phyloP scores from a whole-genome alignment of 2,329 filamentous ascomycete species.

The Arachnomyces sp. region DNA sequence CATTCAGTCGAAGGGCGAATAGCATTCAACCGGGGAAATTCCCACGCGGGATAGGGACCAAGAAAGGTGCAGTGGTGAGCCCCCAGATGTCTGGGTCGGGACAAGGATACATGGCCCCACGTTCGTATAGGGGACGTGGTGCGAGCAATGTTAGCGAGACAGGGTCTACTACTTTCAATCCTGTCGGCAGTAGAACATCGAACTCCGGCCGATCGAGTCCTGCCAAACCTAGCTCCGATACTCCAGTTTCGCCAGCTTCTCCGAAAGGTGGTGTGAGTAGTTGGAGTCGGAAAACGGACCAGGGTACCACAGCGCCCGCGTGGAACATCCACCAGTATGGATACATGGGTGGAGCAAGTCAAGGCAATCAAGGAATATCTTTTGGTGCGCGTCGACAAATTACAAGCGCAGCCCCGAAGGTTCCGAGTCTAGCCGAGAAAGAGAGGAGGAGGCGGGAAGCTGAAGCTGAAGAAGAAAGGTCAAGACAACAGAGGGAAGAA shows the following conservation, averaged over 20 bases:
- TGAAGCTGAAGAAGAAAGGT: constrained; percentile 46
- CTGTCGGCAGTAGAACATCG: constrained; percentile 29
- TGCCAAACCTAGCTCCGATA: constrained; percentile 50
- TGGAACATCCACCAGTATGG: constrained; percentile 99
- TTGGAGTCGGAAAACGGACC: constrained; percentile 82
- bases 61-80: constrained; percentile 52
- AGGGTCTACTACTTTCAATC: constrained; percentile 35
- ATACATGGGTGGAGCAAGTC: constrained; percentile 94
- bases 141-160: constrained; percentile 49
- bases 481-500: constrained; percentile 44
- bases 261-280: constrained; percentile 57
- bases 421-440: constrained; percentile 78
- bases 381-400: constrained; percentile 92
- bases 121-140: constrained; percentile 27
- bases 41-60: constrained; percentile 66
- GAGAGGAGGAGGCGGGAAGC: constrained; percentile 57
- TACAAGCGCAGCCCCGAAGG: constrained; percentile 67
- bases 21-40: constrained; percentile 65
- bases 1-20: constrained; percentile 84
- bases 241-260: constrained; percentile 37
- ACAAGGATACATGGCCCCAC: constrained; percentile 40
- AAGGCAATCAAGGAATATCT: constrained; percentile 86
- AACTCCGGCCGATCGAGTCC: constrained; percentile 50
- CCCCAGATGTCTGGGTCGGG: constrained; percentile 60
- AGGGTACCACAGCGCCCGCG: constrained; percentile 71